Percentiles rank a stretch among this genome's conserved stretches.
Conservation (phyloP, 176 grass and related monocot genomes). For the Juncus inflexus region DNA sequence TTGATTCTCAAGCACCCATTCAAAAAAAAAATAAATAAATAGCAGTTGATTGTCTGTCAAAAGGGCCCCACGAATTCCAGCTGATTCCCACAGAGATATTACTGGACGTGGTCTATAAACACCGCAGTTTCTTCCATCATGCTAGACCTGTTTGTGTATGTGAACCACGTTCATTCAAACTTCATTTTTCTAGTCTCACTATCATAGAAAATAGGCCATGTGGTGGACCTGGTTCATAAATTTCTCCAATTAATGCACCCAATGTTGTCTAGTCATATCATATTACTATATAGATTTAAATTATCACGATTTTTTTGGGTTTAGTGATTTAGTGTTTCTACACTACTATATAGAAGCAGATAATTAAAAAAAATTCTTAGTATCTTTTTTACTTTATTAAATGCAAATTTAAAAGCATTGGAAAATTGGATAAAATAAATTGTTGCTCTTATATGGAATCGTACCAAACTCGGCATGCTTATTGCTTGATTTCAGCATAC, state of each 20-base stretch:
- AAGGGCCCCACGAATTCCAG: constrained; percentile 8
- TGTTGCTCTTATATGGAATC: too few species aligned
- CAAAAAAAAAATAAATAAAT: too few species aligned
- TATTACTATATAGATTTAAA: not conserved
- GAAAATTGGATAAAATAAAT: too few species aligned
- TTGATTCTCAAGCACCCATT: too few species aligned
- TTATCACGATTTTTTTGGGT: too few species aligned
- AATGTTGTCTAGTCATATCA: constrained; percentile 17
- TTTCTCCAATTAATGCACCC: constrained; percentile 24
- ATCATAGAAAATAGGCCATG: constrained; percentile 18
- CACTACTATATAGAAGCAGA: not conserved
- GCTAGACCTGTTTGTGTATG: not conserved
- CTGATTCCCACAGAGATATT: constrained; percentile 2
- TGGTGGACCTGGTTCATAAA: constrained; percentile 26
- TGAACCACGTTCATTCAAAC: not conserved
- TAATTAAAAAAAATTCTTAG: not conserved
- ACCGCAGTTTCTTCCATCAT: not conserved
- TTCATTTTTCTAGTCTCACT: not conserved
- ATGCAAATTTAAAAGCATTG: not conserved
- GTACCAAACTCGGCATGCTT: too few species aligned
- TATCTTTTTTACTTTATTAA: constrained; percentile 4
- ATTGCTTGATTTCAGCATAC: too few species aligned
- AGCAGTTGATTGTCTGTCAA: not conserved
- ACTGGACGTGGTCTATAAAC: constrained; percentile 2
- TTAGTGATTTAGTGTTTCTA: too few species aligned